Evolutionary conservation across 371 early-diverging fungal species (phyloP), one percentile per base, ranked within the genome.

Genomic region (Mortierella sp.): DNA sequence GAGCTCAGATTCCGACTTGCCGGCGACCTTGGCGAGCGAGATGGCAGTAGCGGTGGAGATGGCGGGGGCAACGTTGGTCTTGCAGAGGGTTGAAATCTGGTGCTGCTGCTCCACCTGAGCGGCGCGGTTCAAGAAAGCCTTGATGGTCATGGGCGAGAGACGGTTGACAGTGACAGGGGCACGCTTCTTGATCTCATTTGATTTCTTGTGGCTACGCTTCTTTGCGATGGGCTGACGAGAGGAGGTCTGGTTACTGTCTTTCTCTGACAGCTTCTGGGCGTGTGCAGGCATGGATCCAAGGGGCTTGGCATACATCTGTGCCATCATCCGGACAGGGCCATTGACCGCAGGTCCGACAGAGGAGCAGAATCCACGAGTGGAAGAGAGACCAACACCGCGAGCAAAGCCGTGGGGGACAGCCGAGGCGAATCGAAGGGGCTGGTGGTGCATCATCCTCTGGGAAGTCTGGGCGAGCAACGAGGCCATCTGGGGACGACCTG

Each of bases 251-350:
- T 43, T 9, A 2, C 43, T 19, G 4, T 78, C 77, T 21, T 78
- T 75, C 14, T 72, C 76, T 11, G 86, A 75, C 40, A 81, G n/a
- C 61, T 76, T 85, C 13, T 78, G 69, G 24, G 73, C 69, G 44
- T 84, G 69, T 9, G 75, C 71, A 44, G 86, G 81, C 50, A 85
- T 69, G 24, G 71, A 67, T 16, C 81, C 81, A 44, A 85, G 71
- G 54, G 86, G 86, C 54, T 85, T 85, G 72, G 82, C 82, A 61
- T 85, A 85, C 79, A 85, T 78, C 74, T 85, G 86, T 9, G 86
- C 86, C 74, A 85, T 73, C 81, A 81, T 78, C 54, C 61, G 75
- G 74, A 78, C 86, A 37, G 86, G 86, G 1, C 86, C 86, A 26
- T 81, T 81, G 57, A 78, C 8, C 0, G 86, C 74, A 1, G 79